These are phyloP conservation scores for Kalaharituber pfeilii DNA, from an alignment of 2,329 filamentous ascomycete genomes.

Conservation along the genomic window DNA sequence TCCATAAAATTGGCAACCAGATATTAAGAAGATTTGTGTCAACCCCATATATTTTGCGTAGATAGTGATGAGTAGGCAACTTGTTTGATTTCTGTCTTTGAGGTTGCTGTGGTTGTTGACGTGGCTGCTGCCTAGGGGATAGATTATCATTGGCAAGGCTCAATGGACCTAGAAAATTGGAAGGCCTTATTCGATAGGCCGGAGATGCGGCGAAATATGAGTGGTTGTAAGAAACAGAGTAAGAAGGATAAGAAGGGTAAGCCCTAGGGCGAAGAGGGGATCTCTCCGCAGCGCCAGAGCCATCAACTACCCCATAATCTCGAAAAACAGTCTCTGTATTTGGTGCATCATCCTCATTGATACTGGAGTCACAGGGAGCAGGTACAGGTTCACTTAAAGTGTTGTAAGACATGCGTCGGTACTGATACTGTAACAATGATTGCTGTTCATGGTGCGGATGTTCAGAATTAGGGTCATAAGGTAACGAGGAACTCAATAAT, in stretches of 20 bases:
- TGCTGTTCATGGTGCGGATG: conserved; percentile 17
- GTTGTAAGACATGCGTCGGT: conserved; percentile 14
- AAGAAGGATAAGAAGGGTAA: conserved; percentile 16
- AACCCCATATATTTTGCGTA: conserved; percentile 12
- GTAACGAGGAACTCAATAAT: conserved; percentile 15
- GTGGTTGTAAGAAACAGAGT: conserved; percentile 14
- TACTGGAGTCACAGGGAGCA: not conserved
- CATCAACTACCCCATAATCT: conserved; percentile 10
- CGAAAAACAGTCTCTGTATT: conserved; percentile 9
- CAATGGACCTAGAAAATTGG: not conserved
- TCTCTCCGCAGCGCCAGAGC: not conserved
- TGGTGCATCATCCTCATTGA: conserved; percentile 12
- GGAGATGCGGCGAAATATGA: conserved; percentile 10
- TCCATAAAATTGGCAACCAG: conserved; percentile 16
- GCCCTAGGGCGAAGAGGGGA: conserved; percentile 7
- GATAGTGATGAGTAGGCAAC: not conserved
- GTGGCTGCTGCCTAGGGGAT: not conserved
- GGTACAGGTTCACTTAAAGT: conserved; percentile 8
- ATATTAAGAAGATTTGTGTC: conserved; percentile 11
- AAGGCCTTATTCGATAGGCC: not conserved
- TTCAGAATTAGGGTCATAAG: conserved; percentile 16
- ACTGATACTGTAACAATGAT: conserved; percentile 11
- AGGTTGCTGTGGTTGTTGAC: not conserved
- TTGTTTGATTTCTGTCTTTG: not conserved
- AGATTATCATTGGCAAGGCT: not conserved